Base-by-base conservation (phyloP, 2,329 filamentous ascomycete species). In the Biscogniauxia sp. region DNA sequence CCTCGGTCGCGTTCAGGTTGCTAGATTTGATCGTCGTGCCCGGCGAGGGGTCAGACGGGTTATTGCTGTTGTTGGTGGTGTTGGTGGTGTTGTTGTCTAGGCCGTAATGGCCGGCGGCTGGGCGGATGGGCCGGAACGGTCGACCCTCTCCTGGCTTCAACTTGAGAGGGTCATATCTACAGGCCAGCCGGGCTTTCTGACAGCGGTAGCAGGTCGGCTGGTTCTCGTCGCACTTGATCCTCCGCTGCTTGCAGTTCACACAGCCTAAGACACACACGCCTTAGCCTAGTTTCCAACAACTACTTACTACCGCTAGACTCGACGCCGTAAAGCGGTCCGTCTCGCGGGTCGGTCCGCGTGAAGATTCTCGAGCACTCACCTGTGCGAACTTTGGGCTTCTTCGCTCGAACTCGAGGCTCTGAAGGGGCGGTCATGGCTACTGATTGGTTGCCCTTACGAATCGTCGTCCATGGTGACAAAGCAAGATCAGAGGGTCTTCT, bases 191-290 rank as follows among this genome's bases (percentile, higher is more conserved):
- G 32, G 56, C 53, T 51, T 61, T 65, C 54, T 56, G 53, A 41
- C 65, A 66, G 23, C 63, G 65, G 20, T 20, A 20, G 32, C 65
- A 66, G 20, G 50, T 26, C 4, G 65, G 63, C n/a, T 60, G 59
- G 2, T 50, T 56, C 56, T 66, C 65, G 19, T 63, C 65, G 55
- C 65, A 66, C 51, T 66, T 66, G 23, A 66, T 56, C 26, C 63
- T 62, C 41, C 65, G 61, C 23, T 59, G 52, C 54, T 66, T 66
- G 56, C 65, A 66, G 20, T 60, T 62, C 28, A 56, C n/a, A 20
- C 64, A 66, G 6, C 64, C 64, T 66, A 53, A 25, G 15, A 23
- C 13, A 17, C 20, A 15, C 51, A 17, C 3, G 51, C 51, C 20
- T 53, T 25, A 53, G 51, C 51, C 25, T 11, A 8, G 5, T 5